phyloP scores from a whole-genome alignment of 2,329 filamentous ascomycete species.

The Ilyonectria destructans region DNA sequence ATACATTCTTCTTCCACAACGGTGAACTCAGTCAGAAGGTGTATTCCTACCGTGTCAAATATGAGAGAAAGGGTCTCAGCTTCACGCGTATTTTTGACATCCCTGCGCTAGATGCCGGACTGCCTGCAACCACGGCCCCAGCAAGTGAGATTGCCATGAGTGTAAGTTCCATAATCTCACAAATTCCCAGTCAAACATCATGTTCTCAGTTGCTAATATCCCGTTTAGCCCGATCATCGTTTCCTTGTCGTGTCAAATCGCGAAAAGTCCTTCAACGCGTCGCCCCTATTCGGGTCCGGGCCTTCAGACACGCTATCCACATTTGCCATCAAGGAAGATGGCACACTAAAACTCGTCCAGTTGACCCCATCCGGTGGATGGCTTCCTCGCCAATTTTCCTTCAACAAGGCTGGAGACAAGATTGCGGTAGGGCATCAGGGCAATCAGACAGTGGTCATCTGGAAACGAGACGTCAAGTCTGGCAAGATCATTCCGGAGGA shows the following conservation, averaged over 20 bases:
- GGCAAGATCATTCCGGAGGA: conserved; percentile 43
- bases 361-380: conserved; percentile 43
- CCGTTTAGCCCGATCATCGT: conserved; percentile 37
- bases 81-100: conserved; percentile 46
- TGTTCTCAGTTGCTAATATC: background rate
- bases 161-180: conserved; percentile 30
- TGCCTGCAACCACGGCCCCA: conserved; percentile 41
- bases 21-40: conserved; percentile 46
- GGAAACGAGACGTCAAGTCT: conserved; percentile 42
- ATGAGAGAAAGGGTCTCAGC: conserved; percentile 25
- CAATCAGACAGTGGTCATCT: conserved; percentile 44
- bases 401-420: conserved; percentile 46
- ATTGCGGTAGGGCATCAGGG: conserved; percentile 46
- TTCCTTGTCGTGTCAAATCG: conserved; percentile 46
- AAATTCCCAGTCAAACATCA: accelerated
- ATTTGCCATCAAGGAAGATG: conserved; percentile 40
- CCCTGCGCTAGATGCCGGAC: conserved; percentile 32
- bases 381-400: conserved; percentile 43
- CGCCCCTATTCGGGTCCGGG: conserved; percentile 29
- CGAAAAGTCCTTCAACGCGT: conserved; percentile 44
- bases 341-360: conserved; percentile 39
- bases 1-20: conserved; percentile 46
- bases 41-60: conserved; percentile 44
- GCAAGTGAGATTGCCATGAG: conserved; percentile 47
- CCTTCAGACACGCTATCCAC: conserved; percentile 44